Percentiles rank a stretch among this genome's conserved stretches.
Evolutionary conservation across 2,329 filamentous ascomycete species (phyloP).

Genomic region (Arthroderma sp.): DNA sequence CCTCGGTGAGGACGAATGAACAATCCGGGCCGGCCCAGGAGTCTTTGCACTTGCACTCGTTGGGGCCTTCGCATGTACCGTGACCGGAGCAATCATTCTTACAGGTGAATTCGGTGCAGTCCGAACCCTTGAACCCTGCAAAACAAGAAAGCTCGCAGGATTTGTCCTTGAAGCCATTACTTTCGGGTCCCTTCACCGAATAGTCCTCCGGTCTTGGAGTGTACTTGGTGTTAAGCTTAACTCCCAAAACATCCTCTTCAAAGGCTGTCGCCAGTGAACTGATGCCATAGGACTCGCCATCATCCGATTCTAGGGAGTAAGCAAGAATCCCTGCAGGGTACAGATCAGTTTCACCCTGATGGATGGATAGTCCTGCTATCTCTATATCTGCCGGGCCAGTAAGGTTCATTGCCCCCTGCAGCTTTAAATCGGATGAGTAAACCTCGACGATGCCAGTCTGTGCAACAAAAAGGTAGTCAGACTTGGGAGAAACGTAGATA

Average conservation of each 20-base stretch:
- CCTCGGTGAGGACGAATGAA: constrained; percentile 31
- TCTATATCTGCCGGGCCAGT: constrained; percentile 30
- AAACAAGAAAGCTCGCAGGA: constrained; percentile 29
- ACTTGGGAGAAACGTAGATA: constrained; percentile 25
- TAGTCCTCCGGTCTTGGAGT: constrained; percentile 20
- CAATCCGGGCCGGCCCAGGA: constrained; percentile 37
- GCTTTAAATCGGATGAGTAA: constrained; percentile 25
- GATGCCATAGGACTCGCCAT: constrained; percentile 25
- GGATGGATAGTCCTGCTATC: constrained; percentile 30
- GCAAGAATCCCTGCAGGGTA: constrained; percentile 30
- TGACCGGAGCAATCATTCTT: constrained; percentile 30
- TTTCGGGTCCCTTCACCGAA: constrained; percentile 15
- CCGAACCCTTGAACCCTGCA: constrained; percentile 27
- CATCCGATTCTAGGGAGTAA: constrained; percentile 31
- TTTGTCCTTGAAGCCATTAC: constrained; percentile 24
- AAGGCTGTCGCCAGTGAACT: constrained; percentile 28
- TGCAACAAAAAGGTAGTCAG: constrained; percentile 32
- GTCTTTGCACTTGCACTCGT: constrained; percentile 29
- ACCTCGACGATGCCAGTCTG: constrained; percentile 27
- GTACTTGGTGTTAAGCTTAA: constrained; percentile 28
- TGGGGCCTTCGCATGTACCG: constrained; percentile 31
- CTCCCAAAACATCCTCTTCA: constrained; percentile 13
- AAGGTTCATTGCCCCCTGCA: constrained; percentile 26
- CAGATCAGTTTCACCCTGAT: constrained; percentile 23
- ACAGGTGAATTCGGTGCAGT: constrained; percentile 28